A percentile compares a stretch with the other conserved stretches of the same genome.
These are phyloP conservation scores for Mollisiaceae sp. DNA, from an alignment of 2,329 filamentous ascomycete genomes.

Conservation along the genomic window DNA sequence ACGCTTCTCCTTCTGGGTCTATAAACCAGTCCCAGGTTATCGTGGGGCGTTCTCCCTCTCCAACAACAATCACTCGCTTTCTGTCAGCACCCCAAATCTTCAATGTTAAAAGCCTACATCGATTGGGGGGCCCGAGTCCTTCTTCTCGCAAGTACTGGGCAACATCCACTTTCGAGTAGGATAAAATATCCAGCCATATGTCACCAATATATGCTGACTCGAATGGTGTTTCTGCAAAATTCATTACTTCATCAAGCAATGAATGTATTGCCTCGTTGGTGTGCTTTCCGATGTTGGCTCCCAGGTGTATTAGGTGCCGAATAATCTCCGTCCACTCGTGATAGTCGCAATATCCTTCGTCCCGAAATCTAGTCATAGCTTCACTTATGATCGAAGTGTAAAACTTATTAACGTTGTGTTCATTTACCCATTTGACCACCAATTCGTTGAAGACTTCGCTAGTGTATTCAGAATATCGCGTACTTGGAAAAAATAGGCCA, in stretches of 20 bases:
- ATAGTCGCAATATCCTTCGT: too few relatives aligned
- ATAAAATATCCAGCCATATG: background rate
- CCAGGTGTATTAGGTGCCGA: too few relatives aligned
- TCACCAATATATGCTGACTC: background rate
- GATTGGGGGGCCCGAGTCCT: too few relatives aligned
- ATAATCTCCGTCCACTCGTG: too few relatives aligned
- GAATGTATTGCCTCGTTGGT: background rate
- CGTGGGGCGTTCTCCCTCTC: background rate
- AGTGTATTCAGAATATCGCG: background rate
- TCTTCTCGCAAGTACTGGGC: background rate
- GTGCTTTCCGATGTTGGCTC: too few relatives aligned
- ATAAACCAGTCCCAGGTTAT: slow-evolving; percentile 16
- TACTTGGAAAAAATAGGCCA: background rate
- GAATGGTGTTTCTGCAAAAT: background rate
- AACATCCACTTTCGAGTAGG: background rate
- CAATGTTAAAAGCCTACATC: too few relatives aligned
- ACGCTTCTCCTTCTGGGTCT: slow-evolving; percentile 6
- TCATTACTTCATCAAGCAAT: background rate
- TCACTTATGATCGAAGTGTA: background rate
- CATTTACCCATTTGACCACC: background rate
- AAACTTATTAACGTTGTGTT: background rate
- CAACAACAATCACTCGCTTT: background rate
- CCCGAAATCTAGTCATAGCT: background rate
- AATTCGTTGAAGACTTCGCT: background rate
- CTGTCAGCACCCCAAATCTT: too few relatives aligned